Percentiles rank a stretch among this genome's conserved stretches.
These are phyloP conservation scores for Tolypocladium sp. DNA, from an alignment of 2,329 filamentous ascomycete species.

Conservation along the genomic window DNA sequence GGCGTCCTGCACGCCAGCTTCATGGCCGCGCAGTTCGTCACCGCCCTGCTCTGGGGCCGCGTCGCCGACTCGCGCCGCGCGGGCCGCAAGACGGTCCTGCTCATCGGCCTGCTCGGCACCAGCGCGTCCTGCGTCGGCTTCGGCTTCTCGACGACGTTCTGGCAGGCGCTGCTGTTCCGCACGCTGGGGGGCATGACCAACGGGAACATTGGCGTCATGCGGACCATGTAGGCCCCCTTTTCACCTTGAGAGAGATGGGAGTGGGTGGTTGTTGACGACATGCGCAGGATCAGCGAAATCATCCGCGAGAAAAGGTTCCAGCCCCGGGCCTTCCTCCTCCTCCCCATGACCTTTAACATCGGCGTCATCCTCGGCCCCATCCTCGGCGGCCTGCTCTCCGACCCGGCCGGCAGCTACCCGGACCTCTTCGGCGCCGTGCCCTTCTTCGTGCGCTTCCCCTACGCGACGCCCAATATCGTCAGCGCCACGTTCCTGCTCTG, in stretches of 20 bases:
- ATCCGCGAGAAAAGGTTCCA: constrained; percentile 57
- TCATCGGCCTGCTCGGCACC: constrained; percentile 67
- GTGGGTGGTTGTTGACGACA: not conserved
- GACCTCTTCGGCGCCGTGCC: constrained; percentile 35
- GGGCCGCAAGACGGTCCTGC: constrained; percentile 68
- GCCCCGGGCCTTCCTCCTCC: constrained; percentile 63
- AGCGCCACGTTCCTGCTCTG: constrained; percentile 37
- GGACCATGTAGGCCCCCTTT: constrained; percentile 49
- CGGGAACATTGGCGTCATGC: constrained; percentile 64
- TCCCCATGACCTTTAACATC: constrained; percentile 65
- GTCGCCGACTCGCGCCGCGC: constrained; percentile 52
- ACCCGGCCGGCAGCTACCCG: constrained; percentile 53
- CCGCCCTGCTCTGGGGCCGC: constrained; percentile 74
- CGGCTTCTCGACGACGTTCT: constrained; percentile 55
- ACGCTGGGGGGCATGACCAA: constrained; percentile 64
- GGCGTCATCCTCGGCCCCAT: constrained; percentile 65
- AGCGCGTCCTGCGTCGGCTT: constrained; percentile 38
- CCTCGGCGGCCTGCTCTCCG: constrained; percentile 58
- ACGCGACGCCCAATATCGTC: constrained; percentile 44
- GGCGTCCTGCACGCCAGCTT: constrained; percentile 73
- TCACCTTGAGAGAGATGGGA: too few relatives aligned
- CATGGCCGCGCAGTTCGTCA: constrained; percentile 72
- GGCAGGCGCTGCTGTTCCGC: constrained; percentile 64
- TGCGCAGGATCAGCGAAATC: constrained; percentile 51
- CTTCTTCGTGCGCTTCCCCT: constrained; percentile 41